phyloP scores from a whole-genome alignment of 2,329 filamentous ascomycete species.

The Beauveria australis region DNA sequence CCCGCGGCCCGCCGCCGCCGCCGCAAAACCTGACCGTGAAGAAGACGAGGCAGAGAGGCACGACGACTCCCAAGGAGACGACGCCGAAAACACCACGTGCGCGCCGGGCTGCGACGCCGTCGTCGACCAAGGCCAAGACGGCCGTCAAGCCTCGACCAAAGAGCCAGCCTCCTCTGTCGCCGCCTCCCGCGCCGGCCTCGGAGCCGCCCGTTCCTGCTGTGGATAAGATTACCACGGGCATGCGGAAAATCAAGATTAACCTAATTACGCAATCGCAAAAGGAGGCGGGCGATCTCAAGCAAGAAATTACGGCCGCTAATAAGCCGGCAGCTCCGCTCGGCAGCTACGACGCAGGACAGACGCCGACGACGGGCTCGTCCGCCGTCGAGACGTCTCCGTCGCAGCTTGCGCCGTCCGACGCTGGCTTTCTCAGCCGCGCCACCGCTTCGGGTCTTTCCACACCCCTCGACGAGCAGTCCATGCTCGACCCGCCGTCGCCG shows the following conservation, averaged over 20 bases:
- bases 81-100: constrained; percentile 15
- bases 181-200: constrained; percentile 1
- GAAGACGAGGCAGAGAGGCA: constrained; percentile 47
- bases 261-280: constrained; percentile 50
- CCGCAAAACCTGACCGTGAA: constrained; percentile 39
- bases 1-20: constrained; percentile 11
- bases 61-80: constrained; percentile 28
- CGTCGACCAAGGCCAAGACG: constrained; percentile 13
- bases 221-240: constrained; percentile 47
- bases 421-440: constrained; percentile 17
- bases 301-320: neutral
- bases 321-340: neutral
- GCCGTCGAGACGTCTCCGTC: constrained; percentile 7
- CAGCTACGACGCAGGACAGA: neutral
- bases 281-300: constrained; percentile 31
- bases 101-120: constrained; percentile 7
- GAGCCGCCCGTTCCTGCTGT: constrained; percentile 20
- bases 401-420: constrained; percentile 14
- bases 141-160: constrained; percentile 11
- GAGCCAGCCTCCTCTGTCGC: neutral
- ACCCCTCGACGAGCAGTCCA: constrained; percentile 1
- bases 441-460: constrained; percentile 20
- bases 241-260: constrained; percentile 58
- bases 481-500: constrained; percentile 5
- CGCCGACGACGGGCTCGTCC: neutral